A percentile compares a stretch with the other conserved stretches of the same genome.
Conservation (phyloP, 78 protist genomes). For the Thecamonas trahens region DNA sequence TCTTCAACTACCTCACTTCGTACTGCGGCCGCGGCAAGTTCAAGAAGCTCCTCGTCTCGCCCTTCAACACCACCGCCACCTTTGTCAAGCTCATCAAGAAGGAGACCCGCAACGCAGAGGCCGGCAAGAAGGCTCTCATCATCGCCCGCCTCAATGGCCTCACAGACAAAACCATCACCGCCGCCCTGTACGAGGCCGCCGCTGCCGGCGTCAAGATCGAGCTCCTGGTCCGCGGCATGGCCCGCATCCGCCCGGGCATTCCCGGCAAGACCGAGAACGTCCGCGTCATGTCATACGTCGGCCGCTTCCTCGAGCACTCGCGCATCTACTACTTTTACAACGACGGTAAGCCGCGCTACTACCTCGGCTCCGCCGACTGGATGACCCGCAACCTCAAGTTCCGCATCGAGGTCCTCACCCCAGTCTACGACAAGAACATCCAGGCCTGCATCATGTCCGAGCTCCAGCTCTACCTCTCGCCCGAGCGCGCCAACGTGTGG, state of each 20-base stretch:
- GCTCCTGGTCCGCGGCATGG: conserved; percentile 35
- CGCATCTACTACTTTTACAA: conserved; percentile 40
- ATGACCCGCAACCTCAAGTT: conserved; percentile 30
- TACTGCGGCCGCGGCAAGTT: conserved; percentile 28
- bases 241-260: conserved; percentile 35
- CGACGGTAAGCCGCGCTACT: conserved; percentile 24
- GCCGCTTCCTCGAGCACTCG: conserved; percentile 37
- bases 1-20: conserved; percentile 45
- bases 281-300: conserved; percentile 21
- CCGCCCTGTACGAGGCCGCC: conserved; percentile 32
- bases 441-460: conserved; percentile 16
- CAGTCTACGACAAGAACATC: conserved; percentile 27
- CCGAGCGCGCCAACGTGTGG: conserved; percentile 38
- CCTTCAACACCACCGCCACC: conserved; percentile 43
- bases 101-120: conserved; percentile 28
- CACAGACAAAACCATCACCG: conserved; percentile 29
- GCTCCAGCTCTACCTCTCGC: conserved; percentile 26
- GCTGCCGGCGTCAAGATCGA: conserved; percentile 39
- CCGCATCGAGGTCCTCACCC: conserved; percentile 36
- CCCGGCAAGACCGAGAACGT: conserved; percentile 26
- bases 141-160: conserved; percentile 38
- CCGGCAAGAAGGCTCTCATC: conserved; percentile 38
- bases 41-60: conserved; percentile 41
- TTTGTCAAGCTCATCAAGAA: conserved; percentile 32
- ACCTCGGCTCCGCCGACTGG: conserved; percentile 42